Conservation (phyloP, 176 grass and related monocot species). For the Ensete glaucum region DNA sequence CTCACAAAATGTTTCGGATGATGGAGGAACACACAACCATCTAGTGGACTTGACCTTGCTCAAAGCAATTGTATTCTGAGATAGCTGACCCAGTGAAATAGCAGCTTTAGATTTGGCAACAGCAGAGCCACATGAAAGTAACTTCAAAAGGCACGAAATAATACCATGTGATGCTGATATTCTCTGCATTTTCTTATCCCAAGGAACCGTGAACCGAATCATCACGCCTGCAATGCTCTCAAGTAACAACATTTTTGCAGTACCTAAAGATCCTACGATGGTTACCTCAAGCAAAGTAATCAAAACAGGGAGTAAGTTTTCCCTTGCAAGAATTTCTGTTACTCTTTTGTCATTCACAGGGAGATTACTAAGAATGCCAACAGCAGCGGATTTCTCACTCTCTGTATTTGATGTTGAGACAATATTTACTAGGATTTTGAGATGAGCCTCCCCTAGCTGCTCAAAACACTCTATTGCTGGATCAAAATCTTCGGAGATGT, state of each 20-base stretch:
- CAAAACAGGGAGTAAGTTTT: constrained; percentile 61
- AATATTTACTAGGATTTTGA: constrained; percentile 55
- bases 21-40: constrained; percentile 54
- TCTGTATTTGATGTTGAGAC: constrained; percentile 38
- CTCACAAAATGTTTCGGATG: constrained; percentile 53
- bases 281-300: constrained; percentile 40
- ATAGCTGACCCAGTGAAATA: constrained; percentile 58
- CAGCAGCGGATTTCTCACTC: constrained; percentile 48
- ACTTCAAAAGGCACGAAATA: constrained; percentile 56
- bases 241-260: constrained; percentile 35
- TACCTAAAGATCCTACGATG: constrained; percentile 20
- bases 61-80: constrained; percentile 41
- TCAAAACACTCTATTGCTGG: constrained; percentile 38
- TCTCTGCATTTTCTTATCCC: constrained; percentile 68
- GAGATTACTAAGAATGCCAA: constrained; percentile 68
- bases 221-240: constrained; percentile 64
- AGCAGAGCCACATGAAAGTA: constrained; percentile 57
- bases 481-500: constrained; percentile 63
- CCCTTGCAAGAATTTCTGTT: constrained; percentile 48
- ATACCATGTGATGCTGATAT: constrained; percentile 45
- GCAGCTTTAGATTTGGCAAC: constrained; percentile 70
- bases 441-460: constrained; percentile 51
- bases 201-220: constrained; percentile 63
- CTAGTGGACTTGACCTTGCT: constrained; percentile 35
- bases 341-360: constrained; percentile 54